A percentile compares a stretch with the other conserved stretches of the same genome.
These are phyloP conservation scores for Novakomyces olei DNA, from an alignment of 805 yeast genomes.

Conservation along the genomic window DNA sequence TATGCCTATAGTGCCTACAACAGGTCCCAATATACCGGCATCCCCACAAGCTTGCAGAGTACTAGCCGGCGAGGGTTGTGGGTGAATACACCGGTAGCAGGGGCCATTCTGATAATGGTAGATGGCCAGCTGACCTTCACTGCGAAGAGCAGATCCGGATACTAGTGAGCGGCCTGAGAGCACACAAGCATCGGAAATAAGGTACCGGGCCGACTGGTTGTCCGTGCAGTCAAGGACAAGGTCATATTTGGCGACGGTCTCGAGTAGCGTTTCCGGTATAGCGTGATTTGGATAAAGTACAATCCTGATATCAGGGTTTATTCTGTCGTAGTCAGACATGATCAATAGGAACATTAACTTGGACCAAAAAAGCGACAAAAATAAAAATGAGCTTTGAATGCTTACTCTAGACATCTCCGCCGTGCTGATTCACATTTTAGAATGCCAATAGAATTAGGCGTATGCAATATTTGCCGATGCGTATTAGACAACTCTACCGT, in stretches of 20 bases:
- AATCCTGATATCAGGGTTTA: conserved; percentile 51
- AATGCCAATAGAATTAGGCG: conserved; percentile 40
- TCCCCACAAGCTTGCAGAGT: conserved; percentile 39
- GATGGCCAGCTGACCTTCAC: conserved; percentile 76
- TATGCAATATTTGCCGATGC: conserved; percentile 74
- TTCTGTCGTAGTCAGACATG: too few relatives aligned
- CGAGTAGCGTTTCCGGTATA: conserved; percentile 35
- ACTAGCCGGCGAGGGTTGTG: conserved; percentile 37
- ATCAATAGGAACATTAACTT: too few relatives aligned
- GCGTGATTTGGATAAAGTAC: conserved; percentile 15
- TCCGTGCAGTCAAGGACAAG: conserved; percentile 83
- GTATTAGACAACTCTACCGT: conserved; percentile 63
- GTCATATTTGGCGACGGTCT: conserved; percentile 43
- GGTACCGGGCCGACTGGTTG: conserved; percentile 66
- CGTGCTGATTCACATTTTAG: conserved; percentile 65
- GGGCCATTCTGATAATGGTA: conserved; percentile 48
- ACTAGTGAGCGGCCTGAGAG: conserved; percentile 34
- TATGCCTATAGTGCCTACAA: conserved; percentile 78
- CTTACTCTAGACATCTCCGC: conserved; percentile 19
- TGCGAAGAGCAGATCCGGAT: conserved; percentile 75
- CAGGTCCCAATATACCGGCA: conserved; percentile 88
- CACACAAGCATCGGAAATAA: conserved; percentile 62
- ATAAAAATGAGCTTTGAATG: not conserved
- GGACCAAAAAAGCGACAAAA: not conserved
- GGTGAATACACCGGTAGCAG: conserved; percentile 85